Base-by-base conservation (phyloP, 1,284 basidiomycete species). In the Leucocoprinus gongylophorus region DNA sequence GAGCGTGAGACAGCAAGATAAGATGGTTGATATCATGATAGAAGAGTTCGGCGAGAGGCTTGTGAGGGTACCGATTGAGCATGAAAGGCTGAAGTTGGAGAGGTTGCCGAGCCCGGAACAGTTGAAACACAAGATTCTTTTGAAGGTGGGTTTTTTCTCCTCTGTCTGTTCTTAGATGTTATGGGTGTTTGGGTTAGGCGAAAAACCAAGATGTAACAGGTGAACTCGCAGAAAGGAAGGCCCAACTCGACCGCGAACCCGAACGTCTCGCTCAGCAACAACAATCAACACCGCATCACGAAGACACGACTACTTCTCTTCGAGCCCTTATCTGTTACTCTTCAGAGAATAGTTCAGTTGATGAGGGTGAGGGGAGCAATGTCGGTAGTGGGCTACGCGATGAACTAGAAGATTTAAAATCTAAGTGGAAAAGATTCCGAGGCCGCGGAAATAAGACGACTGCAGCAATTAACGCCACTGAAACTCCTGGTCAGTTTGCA, bases 31-130 rank as follows among this genome's bases (percentile, higher is more conserved):
- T 1, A 91, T 95, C 56, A 84, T 99, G 77, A 74, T 67, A 13
- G 79, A 85, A 30, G 82, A 81, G 1, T 91, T 99, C 59, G 92
- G 92, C 0, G 80, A 86, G 29, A 72, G 77, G 23, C 75, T 99
- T 10, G 73, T 95, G 21, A 75, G 74, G 33, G 78, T 76, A 0
- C 85, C 81, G 0, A 65, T 81, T 0, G 65, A 84, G 0, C 73
- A 77, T 37, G 71, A 74, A 30, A 67, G 74, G 26, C 72, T 71
- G 5, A 69, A 70, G 53, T 69, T 87, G 20, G 72, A 75, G 0
- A 63, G 63, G 26, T 64, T 98, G 38, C 97, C 95, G 0, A 95
- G 91, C 62, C 97, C 97, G 0, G 86, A 94, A 55, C 80, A 88
- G 30, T 74, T 99, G 47, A 87, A 81, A 63, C 83, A 85, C 10